Evolutionary conservation across 1,284 basidiomycete species (phyloP), one percentile per base, ranked within the genome.

Genomic region (Apiotrichum domesticum): DNA sequence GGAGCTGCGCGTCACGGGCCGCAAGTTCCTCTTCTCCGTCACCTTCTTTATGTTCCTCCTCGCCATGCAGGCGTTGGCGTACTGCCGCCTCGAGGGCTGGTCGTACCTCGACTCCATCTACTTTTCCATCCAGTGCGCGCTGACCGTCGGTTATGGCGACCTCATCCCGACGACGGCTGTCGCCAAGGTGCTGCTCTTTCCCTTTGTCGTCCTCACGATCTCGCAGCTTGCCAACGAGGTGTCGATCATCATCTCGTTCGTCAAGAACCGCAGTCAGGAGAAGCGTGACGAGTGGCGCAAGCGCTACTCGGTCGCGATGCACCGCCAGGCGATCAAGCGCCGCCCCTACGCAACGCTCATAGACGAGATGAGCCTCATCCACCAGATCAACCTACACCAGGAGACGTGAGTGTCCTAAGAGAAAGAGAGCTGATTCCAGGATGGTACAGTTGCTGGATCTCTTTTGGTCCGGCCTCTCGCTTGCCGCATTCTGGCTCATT

Each of bases 11-110:
- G 58, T 69, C 10, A 67, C 72, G 14, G 77, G 77, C 3, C 65
- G 70, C 44, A 72, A 74, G 51, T 79, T 80, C 57, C 77, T 79
- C 74, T 61, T 77, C 10, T 75, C 77, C 42, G 72, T 76, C 56
- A 75, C 74, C 0, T 54, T 71, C 33, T 70, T 79, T 57, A 67
- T 78, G 15, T 59, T 63, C 21, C 69, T 77, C 33, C 58, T 78
- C 49, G 77, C 62, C 4, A 32, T 72, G 1, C 72, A 75, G 57
- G 66, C 68, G 4, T 56, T 75, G 9, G 71, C 70, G 1, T 77
- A 71, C 56, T 66, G 53, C 47, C 59, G 62, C 29, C 64, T 77
- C 10, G 74, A 77, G 57, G 48, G 62, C 15, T 77, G 75, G 75
- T 44, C 58, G 6, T 77, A 76, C 53, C 62, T 70, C 37, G 69